Percentiles rank a stretch among this genome's conserved stretches.
Evolutionary conservation across 495 filamentous ascomycete genomes (phyloP).

Genomic region (Cladorrhinum samala): DNA sequence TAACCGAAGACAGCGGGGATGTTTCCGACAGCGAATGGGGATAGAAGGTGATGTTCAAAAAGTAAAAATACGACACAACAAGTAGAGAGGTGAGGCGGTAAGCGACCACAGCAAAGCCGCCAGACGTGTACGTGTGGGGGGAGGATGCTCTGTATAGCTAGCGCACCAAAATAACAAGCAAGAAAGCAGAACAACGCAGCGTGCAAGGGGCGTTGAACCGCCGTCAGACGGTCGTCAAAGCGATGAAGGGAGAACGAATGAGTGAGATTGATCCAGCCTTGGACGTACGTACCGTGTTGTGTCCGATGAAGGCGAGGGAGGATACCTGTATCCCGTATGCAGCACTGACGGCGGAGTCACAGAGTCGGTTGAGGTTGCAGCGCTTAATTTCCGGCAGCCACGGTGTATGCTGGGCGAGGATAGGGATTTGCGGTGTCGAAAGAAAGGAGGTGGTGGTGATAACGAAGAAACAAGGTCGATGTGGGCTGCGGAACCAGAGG

Average conservation of each 20-base stretch:
- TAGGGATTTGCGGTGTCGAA: conserved; percentile 3
- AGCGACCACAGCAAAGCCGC: neutral
- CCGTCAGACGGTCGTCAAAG: too few species aligned
- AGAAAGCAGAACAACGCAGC: neutral
- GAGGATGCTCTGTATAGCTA: neutral
- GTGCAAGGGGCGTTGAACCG: too few species aligned
- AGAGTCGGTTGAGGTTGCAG: conserved; percentile 19
- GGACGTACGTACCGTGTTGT: neutral
- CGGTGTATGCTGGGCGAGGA: conserved; percentile 4
- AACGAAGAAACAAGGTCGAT: neutral
- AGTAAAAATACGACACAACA: too few species aligned
- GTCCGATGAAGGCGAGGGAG: neutral
- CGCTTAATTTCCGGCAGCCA: conserved; percentile 24
- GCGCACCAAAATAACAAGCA: neutral
- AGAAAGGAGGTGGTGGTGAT: conserved; percentile 6
- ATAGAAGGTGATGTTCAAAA: neutral
- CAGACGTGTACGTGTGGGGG: neutral
- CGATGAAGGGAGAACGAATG: too few species aligned
- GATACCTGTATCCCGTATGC: neutral
- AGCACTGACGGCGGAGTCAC: conserved; percentile 4
- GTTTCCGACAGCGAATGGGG: neutral
- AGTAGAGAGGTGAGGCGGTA: neutral
- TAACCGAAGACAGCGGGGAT: too few species aligned
- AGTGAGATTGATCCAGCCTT: too few species aligned
- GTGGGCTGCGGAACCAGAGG: conserved; percentile 1